Percentiles rank a stretch among this genome's conserved stretches.
Evolutionary conservation across 2,329 filamentous ascomycete genomes (phyloP).

Genomic region (Trichophyton verrucosum): DNA sequence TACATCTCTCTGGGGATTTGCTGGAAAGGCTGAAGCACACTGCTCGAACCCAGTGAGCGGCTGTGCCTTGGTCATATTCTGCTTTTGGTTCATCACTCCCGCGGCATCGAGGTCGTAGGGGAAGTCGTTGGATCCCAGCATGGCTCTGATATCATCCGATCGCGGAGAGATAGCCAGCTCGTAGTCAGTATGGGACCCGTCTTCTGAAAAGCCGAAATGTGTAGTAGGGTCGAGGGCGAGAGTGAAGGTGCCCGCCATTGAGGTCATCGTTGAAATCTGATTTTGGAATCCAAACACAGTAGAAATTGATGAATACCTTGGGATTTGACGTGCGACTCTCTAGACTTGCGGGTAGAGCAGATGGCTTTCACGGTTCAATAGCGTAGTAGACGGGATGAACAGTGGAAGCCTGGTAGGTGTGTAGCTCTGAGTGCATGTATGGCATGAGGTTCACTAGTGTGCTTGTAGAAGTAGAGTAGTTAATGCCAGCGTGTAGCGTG

Average conservation of each 20-base stretch:
- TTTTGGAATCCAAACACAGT: background rate
- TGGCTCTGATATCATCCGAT: conserved; percentile 1
- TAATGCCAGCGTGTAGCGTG: background rate
- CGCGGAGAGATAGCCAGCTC: background rate
- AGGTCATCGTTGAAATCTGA: background rate
- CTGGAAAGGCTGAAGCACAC: conserved; percentile 4
- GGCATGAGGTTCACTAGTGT: background rate
- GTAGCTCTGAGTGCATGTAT: background rate
- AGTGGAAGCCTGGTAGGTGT: background rate
- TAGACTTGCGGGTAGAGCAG: background rate
- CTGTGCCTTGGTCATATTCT: conserved; percentile 2
- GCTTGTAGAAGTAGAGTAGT: background rate
- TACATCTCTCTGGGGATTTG: conserved; percentile 4
- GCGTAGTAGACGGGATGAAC: background rate
- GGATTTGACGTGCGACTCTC: background rate
- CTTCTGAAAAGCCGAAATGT: conserved; percentile 5
- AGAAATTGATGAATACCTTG: background rate
- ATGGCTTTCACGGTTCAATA: background rate
- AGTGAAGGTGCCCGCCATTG: conserved; percentile 3
- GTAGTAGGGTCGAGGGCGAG: conserved; percentile 1
- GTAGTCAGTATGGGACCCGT: background rate
- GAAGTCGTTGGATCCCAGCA: background rate
- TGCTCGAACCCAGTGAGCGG: conserved; percentile 11
- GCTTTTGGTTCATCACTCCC: background rate
- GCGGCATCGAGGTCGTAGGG: background rate